Base-by-base conservation (phyloP, 108 stramenopile species). In the Aurantiochytrium sp. region DNA sequence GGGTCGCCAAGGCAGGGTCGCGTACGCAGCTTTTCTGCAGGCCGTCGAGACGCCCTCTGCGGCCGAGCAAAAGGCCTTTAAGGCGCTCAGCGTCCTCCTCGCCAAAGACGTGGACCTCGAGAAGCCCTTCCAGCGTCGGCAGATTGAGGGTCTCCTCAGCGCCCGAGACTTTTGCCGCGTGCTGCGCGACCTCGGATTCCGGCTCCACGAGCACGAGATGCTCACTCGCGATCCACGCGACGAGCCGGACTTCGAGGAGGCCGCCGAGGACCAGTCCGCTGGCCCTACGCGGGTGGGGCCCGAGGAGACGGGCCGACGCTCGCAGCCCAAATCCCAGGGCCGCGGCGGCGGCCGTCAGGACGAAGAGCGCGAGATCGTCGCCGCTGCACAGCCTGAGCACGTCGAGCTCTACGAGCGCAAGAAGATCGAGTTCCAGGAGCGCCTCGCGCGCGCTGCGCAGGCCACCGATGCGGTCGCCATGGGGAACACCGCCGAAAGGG, bases 111-210 rank as follows among this genome's bases (percentile, higher is more conserved):
- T 30, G 12, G 73, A 81, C 45, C 30, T 81, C 24, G 73, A 81
- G 32, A 81, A 42, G 12, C 73, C 73, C 45, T 81, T 81, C 24
- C 21, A 48, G 45, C 39, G 45, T 17, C 73, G 73, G 6, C 73
- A 81, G 45, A 1, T 81, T 27, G 73, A 81, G 30, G 73, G 73
- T 24, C 39, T 81, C 4, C 52, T 93, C 4, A 88, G 90, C 31
- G 54, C 89, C n/a, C 90, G 68, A 0, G 54, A 90, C 85, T 93
- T 93, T 85, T 92, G 91, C 73, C 68, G 65, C 21, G 90, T 10
- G 34, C 87, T 93, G 65, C 87, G 87, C 6, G 86, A 90, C 36
- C 85, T 93, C 52, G 93, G 93, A 22, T 93, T 93, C 55, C 54
- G 55, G 30, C 90, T 93, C 30, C 90, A 91, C 4, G 93, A 93